phyloP scores from a whole-genome alignment of 2,329 filamentous ascomycete genomes.

The Claviceps cyperi region DNA sequence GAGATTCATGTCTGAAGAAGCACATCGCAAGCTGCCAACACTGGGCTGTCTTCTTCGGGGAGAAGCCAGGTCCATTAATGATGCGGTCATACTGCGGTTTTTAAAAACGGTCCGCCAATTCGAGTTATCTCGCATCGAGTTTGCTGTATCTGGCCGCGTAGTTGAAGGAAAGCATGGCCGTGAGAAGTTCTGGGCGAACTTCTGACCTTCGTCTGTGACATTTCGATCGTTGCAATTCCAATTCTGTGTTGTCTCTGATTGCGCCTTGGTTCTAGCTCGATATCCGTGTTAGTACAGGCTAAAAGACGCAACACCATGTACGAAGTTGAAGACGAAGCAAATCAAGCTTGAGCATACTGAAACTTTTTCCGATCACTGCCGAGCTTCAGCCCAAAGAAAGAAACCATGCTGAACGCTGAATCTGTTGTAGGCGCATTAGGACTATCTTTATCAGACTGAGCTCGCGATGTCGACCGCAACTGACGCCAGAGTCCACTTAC shows the following conservation, averaged over 20 bases:
- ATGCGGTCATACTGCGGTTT: slow-evolving; percentile 24
- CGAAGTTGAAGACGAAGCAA: slow-evolving; percentile 4
- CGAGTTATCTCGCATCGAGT: slow-evolving; percentile 17
- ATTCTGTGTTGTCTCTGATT: slow-evolving; percentile 11
- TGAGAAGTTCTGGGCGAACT: slow-evolving; percentile 22
- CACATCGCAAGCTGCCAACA: slow-evolving; percentile 16
- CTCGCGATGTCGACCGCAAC: not conserved
- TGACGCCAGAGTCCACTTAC: not conserved
- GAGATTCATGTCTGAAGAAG: slow-evolving; percentile 26
- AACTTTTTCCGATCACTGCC: slow-evolving; percentile 43
- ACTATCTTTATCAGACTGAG: not conserved
- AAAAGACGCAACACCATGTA: not conserved
- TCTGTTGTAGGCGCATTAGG: not conserved
- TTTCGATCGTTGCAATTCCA: slow-evolving; percentile 21
- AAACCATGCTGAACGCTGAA: slow-evolving; percentile 31
- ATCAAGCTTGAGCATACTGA: slow-evolving; percentile 17
- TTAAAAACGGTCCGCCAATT: slow-evolving; percentile 22
- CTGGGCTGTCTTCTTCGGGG: slow-evolving; percentile 16
- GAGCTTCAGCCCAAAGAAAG: slow-evolving; percentile 43
- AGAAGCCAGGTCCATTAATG: slow-evolving; percentile 29
- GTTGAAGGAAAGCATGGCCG: slow-evolving; percentile 16
- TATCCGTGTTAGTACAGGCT: not conserved
- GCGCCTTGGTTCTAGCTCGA: slow-evolving; percentile 2
- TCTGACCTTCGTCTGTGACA: slow-evolving; percentile 19
- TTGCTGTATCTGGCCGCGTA: slow-evolving; percentile 26